Evolutionary conservation across 2,329 filamentous ascomycete species (phyloP), one percentile per base, ranked within the genome.

Genomic region (Myriosclerotinia duriaeana): DNA sequence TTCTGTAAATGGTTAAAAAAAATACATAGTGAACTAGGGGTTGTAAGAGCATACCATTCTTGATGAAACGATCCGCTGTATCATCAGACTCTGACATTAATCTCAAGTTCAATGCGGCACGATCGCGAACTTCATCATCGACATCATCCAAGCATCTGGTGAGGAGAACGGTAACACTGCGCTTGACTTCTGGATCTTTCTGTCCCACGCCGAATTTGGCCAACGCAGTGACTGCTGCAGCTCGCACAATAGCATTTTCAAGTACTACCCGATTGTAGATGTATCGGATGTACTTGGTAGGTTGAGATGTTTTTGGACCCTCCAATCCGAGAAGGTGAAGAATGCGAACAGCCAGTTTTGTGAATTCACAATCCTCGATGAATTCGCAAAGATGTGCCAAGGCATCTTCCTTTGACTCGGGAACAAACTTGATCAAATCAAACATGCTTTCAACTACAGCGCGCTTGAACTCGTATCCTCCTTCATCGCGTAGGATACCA

Each of bases 381-480:
- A 99, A 99, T 78, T 99, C 95, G 81, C 95, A 98, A 30, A 99
- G 87, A 76, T 98, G 95, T 17, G 94, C 92, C 59, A 99, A 87
- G 22, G 95, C 94, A 72, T 89, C 87, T 75, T 89, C 87, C 78
- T 89, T 89, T 42, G 87, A 88, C 68, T 97, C 95, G 1, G 95
- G 95, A 3, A 99, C 94, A 75, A 99, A 99, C 79, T 98, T 97
- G 83, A 99, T 98, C 66, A 99, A 82, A 75, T 99, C 95, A 76
- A 99, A 98, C 89, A 99, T 98, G 84, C 93, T 97, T 82, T 99
- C 95, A 26, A 99, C 94, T 14, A 99, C 94, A 63, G 92, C 90
- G 66, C 92, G 89, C 87, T 99, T 99, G 81, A 99, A 99, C 69
- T 98, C 95, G 78, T 96, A 99, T 66, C 95, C 95, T 72, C 95